Conservation (phyloP, 1,284 basidiomycete genomes). For the Wolfiporia cocos region DNA sequence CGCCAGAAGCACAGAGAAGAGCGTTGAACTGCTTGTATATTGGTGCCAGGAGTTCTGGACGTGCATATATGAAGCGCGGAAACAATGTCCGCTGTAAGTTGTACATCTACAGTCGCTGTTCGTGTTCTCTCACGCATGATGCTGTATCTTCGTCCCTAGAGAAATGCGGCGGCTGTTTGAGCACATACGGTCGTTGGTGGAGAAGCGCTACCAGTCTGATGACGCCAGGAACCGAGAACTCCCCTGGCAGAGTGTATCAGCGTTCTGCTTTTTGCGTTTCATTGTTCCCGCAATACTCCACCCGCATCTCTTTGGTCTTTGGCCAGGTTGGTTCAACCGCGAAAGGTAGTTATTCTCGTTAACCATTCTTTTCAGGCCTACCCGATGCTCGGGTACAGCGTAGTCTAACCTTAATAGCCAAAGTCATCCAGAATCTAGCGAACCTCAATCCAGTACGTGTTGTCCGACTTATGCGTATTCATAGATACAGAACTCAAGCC, state of each 20-base stretch:
- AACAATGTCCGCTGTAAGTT: constrained; percentile 70
- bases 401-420: constrained; percentile 72
- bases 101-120: neutral
- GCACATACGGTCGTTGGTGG: constrained; percentile 67
- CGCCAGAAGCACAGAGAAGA: constrained; percentile 55
- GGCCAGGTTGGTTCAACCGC: constrained; percentile 42
- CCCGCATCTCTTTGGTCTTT: constrained; percentile 72
- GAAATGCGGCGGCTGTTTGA: constrained; percentile 72
- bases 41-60: constrained; percentile 80
- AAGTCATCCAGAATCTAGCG: constrained; percentile 74
- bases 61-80: constrained; percentile 66
- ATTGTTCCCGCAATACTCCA: constrained; percentile 77
- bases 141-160: constrained; percentile 32
- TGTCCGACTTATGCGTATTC: neutral
- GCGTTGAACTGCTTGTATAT: constrained; percentile 61
- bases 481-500: neutral
- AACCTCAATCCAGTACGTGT: constrained; percentile 64
- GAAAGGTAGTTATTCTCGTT: constrained; percentile 12
- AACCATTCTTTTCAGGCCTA: constrained; percentile 40
- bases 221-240: constrained; percentile 45
- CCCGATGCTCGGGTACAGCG: constrained; percentile 60
- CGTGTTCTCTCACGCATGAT: neutral
- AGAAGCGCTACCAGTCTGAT: constrained; percentile 46
- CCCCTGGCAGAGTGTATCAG: constrained; percentile 76
- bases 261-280: constrained; percentile 81